Conservation (phyloP, 208 protist species). For the Wallacemonas sp. region DNA sequence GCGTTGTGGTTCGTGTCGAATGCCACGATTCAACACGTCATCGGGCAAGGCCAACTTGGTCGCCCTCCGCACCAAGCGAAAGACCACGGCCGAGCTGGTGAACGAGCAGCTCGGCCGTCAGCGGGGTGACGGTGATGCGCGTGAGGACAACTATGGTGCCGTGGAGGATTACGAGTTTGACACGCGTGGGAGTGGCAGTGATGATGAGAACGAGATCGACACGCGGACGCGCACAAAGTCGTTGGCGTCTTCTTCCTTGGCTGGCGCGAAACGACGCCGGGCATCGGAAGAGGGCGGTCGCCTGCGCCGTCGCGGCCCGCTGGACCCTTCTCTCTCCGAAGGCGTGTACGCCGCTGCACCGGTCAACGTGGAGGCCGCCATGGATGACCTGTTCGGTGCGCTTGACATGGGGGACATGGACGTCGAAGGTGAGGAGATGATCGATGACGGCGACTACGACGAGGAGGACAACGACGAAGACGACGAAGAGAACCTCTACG, state of each 20-base stretch:
- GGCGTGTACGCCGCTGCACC: conserved; percentile 68
- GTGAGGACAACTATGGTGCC: conserved; percentile 21
- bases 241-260: neutral
- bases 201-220: conserved; percentile 9
- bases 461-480: conserved; percentile 24
- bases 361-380: conserved; percentile 53
- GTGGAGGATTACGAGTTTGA: conserved; percentile 45
- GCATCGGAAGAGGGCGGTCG: conserved; percentile 13
- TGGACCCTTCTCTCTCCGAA: conserved; percentile 57
- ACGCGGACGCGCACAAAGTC: neutral
- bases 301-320: conserved; percentile 73
- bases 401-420: conserved; percentile 80
- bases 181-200: neutral
- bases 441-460: conserved; percentile 2
- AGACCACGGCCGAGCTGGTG: conserved; percentile 61
- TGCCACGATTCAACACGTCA: conserved; percentile 35
- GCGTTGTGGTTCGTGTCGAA: conserved; percentile 2
- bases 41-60: conserved; percentile 25
- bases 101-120: conserved; percentile 60
- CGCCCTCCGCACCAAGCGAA: conserved; percentile 48
- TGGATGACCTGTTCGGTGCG: conserved; percentile 76
- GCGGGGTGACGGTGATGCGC: neutral
- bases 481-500: conserved; percentile 19
- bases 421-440: conserved; percentile 42
- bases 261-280: neutral